These are phyloP conservation scores for Epichloe typhina DNA, from an alignment of 2,329 filamentous ascomycete genomes.

Conservation along the genomic window DNA sequence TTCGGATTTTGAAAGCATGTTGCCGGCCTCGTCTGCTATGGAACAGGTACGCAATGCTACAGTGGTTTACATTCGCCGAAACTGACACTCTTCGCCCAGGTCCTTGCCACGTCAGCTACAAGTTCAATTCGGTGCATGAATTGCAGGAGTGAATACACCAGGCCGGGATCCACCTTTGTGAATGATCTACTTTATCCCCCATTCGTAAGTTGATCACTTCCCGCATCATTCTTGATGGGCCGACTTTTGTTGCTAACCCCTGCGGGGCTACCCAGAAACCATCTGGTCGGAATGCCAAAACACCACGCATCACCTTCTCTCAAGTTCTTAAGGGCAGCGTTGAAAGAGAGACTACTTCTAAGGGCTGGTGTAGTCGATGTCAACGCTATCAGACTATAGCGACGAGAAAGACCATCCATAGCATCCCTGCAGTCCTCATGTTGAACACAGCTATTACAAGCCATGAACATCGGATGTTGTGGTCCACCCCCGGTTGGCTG, in stretches of 20 bases:
- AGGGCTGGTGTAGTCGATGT: slow-evolving; percentile 89
- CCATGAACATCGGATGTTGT: slow-evolving; percentile 64
- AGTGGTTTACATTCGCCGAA: not conserved
- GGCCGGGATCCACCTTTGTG: slow-evolving; percentile 65
- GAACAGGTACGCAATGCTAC: slow-evolving; percentile 44
- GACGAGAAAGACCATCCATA: slow-evolving; percentile 72
- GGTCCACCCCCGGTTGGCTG: slow-evolving; percentile 82
- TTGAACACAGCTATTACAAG: slow-evolving; percentile 68
- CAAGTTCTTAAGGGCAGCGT: slow-evolving; percentile 87
- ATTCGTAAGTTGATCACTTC: slow-evolving; percentile 14
- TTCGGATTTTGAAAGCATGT: slow-evolving; percentile 59
- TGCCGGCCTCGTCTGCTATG: slow-evolving; percentile 48
- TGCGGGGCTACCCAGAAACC: slow-evolving; percentile 27
- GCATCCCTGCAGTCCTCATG: slow-evolving; percentile 73
- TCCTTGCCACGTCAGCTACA: slow-evolving; percentile 57
- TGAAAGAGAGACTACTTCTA: slow-evolving; percentile 74
- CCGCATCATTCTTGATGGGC: not conserved
- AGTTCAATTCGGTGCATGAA: slow-evolving; percentile 71
- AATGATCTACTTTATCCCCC: slow-evolving; percentile 75
- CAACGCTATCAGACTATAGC: slow-evolving; percentile 80
- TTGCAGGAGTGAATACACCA: slow-evolving; percentile 75
- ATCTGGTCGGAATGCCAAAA: slow-evolving; percentile 33
- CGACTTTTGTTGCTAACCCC: not conserved
- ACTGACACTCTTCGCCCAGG: slow-evolving; percentile 12
- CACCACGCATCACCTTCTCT: slow-evolving; percentile 58